Evolutionary conservation across 2,329 filamentous ascomycete genomes (phyloP), one percentile per base, ranked within the genome.

Genomic region (Daldinia sp.): DNA sequence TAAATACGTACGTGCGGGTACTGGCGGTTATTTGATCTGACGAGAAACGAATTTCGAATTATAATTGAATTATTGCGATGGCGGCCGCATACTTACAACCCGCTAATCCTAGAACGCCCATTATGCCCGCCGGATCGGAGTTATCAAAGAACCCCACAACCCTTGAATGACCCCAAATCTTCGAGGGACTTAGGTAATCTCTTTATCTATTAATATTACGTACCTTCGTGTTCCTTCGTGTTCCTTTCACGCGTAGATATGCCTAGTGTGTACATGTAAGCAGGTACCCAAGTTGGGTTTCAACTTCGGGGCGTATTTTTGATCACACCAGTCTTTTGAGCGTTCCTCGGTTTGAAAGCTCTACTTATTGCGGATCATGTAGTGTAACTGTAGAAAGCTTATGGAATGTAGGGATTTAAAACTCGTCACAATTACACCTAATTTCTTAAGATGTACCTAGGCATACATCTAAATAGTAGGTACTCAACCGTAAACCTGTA

Each of bases 91-190:
- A 12, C 30, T 35, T 37, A 28, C n/a, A 48, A 30, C 56, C 39
- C 55, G 23, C 39, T 58, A 39, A 42, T 13, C 57, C 56, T 28
- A 54, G 26, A 57, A 30, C n/a, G 33, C 18, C 18, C 15, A 23
- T 20, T 18, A 35, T 60, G 57, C 57, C 64, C 63, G 67, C 67
- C 67, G 64, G 54, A 61, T 65, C 69, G 67, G 69, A 66, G 63
- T 69, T 69, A 67, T 63, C 54, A 46, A 20, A 35, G 28, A 15
- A 13, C 63, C 54, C 69, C 66, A 70, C 65, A 26, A 15, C 7
- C 20, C 20, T 41, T 20, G 13, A 48, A 48, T 26, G 23, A n/a
- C 44, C 44, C 44, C 26, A 48, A 48, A 48, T 48, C 44, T 48
- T 48, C 4, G 2, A 48, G 23, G 23, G 44, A 48, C 44, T 48